phyloP scores from a whole-genome alignment of 768 basidiomycete species.

The Megacollybia marginata region DNA sequence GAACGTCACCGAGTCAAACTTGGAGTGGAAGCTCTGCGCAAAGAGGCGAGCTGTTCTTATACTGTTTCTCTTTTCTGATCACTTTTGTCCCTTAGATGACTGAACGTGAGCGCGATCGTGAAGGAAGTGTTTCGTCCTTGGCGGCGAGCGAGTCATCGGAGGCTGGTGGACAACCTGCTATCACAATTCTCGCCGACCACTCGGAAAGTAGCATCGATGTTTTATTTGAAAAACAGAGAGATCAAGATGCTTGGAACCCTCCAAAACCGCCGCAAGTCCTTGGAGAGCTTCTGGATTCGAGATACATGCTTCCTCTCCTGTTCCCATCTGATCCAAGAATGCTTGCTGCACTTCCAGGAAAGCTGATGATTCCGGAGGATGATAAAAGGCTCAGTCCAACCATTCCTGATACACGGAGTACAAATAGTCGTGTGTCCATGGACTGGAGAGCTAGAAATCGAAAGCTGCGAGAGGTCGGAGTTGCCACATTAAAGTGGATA shows the following conservation, averaged over 20 bases:
- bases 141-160: conserved; percentile 30
- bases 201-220: conserved; percentile 58
- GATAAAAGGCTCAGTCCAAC: conserved; percentile 18
- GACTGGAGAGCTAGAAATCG: conserved; percentile 54
- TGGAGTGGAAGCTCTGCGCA: conserved; percentile 78
- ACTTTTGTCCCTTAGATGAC: conserved; percentile 38
- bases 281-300: conserved; percentile 87
- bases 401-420: conserved; percentile 24
- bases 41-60: conserved; percentile 46
- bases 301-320: conserved; percentile 84
- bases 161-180: conserved; percentile 21
- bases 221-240: conserved; percentile 64
- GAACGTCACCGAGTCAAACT: conserved; percentile 84
- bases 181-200: conserved; percentile 29
- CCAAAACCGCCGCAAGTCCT: conserved; percentile 71
- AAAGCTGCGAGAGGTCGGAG: conserved; percentile 53
- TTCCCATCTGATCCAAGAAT: conserved; percentile 78
- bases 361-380: conserved; percentile 27
- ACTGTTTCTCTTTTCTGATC: background rate
- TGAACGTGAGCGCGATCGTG: conserved; percentile 63
- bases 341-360: conserved; percentile 61
- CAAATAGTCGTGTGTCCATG: conserved; percentile 34
- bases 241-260: conserved; percentile 72
- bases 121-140: conserved; percentile 46
- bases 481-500: conserved; percentile 59